These are phyloP conservation scores for Monosporozyma servazzii DNA, from an alignment of 805 yeast species.

Conservation along the genomic window DNA sequence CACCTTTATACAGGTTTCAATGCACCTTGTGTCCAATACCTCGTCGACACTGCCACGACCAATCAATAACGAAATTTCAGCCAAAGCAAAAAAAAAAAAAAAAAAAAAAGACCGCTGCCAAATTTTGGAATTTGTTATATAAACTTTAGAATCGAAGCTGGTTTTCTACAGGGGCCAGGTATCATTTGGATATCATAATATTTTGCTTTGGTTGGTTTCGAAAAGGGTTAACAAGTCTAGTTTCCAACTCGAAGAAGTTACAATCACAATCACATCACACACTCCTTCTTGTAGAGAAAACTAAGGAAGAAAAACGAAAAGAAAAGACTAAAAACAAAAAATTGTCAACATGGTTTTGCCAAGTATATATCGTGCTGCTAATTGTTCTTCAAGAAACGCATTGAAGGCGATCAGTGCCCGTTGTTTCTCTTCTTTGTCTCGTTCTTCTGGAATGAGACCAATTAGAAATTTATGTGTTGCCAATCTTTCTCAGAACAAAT, in stretches of 20 bases:
- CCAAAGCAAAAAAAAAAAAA: too few species aligned
- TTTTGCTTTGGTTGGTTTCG: too few species aligned
- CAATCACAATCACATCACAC: neutral
- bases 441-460: neutral
- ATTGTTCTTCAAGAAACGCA: conserved; percentile 70
- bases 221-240: neutral
- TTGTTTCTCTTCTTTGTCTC: neutral
- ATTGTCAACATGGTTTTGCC: conserved; percentile 37
- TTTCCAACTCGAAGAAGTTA: neutral
- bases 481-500: conserved; percentile 9
- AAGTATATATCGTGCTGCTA: conserved; percentile 39
- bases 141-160: too few species aligned
- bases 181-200: too few species aligned
- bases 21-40: too few species aligned
- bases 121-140: too few species aligned
- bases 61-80: too few species aligned
- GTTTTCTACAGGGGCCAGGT: too few species aligned
- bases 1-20: too few species aligned
- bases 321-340: neutral
- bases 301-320: neutral
- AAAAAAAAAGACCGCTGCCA: too few species aligned
- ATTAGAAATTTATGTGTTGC: neutral
- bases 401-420: conserved; percentile 63
- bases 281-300: neutral
- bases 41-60: too few species aligned